Evolutionary conservation across 805 yeast species (phyloP), one percentile per base, ranked within the genome.

Genomic region (Barnettozyma pratensis): DNA sequence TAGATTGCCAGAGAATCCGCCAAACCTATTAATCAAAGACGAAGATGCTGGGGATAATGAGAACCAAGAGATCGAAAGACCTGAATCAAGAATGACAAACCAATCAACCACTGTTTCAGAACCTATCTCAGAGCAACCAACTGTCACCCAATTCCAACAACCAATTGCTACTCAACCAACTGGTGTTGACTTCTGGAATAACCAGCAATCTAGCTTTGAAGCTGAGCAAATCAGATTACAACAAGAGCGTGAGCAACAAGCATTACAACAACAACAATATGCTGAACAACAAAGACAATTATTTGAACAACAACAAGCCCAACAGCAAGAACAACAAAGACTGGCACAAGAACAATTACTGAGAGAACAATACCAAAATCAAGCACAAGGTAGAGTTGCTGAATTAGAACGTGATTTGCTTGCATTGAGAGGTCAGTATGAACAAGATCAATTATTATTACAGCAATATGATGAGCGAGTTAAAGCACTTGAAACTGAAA

Each of bases 401-500:
- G 91, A 87, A 54, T 71, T 87, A 47, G 96, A 90, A 63, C 84
- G 88, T 56, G 96, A 90, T 62, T 66, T 91, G 43, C 70, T 87
- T 37, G 78, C 82, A 54, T 71, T 89, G 54, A 79, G 83, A 55
- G 87, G 84, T 36, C 96, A 89, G 60, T 87, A 85, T 60, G 96
- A 90, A 55, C 86, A 82, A 56, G 96, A 88, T 63, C 96, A 88
- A 64, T 73, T 80, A 55, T 71, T 91, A 70, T 74, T 91, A 46
- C 88, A 85, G 63, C 96, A 89, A 64, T 91, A 91, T 62, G 97
- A 91, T 64, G 76, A 81, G 52, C 74, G 96, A 48, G 96, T 91
- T 7, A 85, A 85, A 64, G 79, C 85, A 27, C 74, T 91, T 53
- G 97, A 91, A 67, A 71, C 71, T 37, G 97, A 91, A 60, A 70